Conservation (phyloP, 208 protist species). For the Leptomonas pyrrhocoris region DNA sequence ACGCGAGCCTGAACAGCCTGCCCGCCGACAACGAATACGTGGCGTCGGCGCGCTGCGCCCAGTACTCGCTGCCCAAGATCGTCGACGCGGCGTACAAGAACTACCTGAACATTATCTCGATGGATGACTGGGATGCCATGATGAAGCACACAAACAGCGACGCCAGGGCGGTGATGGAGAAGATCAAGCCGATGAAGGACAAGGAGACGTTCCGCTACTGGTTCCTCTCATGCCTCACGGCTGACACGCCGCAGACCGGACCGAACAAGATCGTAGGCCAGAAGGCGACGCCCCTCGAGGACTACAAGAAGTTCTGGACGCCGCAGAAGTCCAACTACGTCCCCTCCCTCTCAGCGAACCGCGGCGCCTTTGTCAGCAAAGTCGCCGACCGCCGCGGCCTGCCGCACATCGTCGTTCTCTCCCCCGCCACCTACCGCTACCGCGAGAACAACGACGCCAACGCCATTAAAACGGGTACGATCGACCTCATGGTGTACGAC, state of each 20-base stretch:
- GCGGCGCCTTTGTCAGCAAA: slow-evolving; percentile 58
- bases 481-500: slow-evolving; percentile 88
- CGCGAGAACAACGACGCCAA: slow-evolving; percentile 86
- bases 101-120: slow-evolving; percentile 65
- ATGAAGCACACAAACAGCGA: slow-evolving; percentile 48
- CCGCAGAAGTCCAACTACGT: slow-evolving; percentile 80
- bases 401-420: slow-evolving; percentile 74
- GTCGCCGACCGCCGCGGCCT: slow-evolving; percentile 63
- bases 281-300: slow-evolving; percentile 60
- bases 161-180: slow-evolving; percentile 46
- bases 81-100: slow-evolving; percentile 76
- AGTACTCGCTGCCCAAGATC: slow-evolving; percentile 86
- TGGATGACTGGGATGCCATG: slow-evolving; percentile 68
- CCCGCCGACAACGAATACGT: slow-evolving; percentile 61
- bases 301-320: slow-evolving; percentile 79
- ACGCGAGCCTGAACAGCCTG: slow-evolving; percentile 39
- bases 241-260: slow-evolving; percentile 76
- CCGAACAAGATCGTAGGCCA: slow-evolving; percentile 88
- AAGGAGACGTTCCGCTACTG: slow-evolving; percentile 83
- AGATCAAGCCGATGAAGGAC: slow-evolving; percentile 71
- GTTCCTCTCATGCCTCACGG: slow-evolving; percentile 82
- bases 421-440: slow-evolving; percentile 78
- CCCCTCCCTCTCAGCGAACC: slow-evolving; percentile 65
- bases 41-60: slow-evolving; percentile 57
- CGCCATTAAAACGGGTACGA: slow-evolving; percentile 56